Conservation (phyloP, 2,329 filamentous ascomycete genomes). For the Teratosphaeriaceae sp. region DNA sequence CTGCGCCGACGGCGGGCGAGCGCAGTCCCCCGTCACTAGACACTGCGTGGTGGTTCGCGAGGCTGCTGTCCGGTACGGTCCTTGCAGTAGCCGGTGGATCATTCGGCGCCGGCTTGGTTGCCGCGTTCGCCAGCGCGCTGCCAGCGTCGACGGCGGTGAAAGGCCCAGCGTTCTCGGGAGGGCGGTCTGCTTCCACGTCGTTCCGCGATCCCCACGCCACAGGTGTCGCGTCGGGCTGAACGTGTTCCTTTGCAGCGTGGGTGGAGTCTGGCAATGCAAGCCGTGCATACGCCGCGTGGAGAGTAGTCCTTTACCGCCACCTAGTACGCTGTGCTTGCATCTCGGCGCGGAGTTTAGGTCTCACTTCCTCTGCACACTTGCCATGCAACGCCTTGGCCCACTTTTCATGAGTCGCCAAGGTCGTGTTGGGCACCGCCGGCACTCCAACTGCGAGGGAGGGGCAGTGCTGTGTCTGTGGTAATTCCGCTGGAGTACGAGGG, state of each 20-base stretch:
- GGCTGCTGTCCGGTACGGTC: neutral
- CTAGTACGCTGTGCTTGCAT: neutral
- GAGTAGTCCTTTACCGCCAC: neutral
- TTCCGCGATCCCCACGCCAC: neutral
- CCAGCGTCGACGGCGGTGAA: neutral
- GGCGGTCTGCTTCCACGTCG: neutral
- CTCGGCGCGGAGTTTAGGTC: neutral
- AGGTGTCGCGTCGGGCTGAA: too few relatives aligned
- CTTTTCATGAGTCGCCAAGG: too few relatives aligned
- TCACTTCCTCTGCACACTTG: neutral
- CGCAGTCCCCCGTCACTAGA: too few relatives aligned
- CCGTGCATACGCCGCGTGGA: conserved; percentile 1
- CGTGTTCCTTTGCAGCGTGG: too few relatives aligned
- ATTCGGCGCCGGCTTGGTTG: neutral
- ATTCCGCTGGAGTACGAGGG: too few relatives aligned
- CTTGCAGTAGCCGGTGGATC: neutral
- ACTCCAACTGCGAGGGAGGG: too few relatives aligned
- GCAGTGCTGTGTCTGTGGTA: too few relatives aligned
- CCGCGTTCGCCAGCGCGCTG: neutral
- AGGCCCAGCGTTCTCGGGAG: neutral
- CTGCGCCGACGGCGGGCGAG: too few relatives aligned
- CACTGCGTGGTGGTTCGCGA: too few relatives aligned
- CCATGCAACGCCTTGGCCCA: too few relatives aligned
- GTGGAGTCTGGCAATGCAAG: neutral
- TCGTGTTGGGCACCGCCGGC: too few relatives aligned